Percentiles rank a stretch among this genome's conserved stretches.
Conservation (phyloP, 345 rosid genomes). For the Gossypium thurberi region DNA sequence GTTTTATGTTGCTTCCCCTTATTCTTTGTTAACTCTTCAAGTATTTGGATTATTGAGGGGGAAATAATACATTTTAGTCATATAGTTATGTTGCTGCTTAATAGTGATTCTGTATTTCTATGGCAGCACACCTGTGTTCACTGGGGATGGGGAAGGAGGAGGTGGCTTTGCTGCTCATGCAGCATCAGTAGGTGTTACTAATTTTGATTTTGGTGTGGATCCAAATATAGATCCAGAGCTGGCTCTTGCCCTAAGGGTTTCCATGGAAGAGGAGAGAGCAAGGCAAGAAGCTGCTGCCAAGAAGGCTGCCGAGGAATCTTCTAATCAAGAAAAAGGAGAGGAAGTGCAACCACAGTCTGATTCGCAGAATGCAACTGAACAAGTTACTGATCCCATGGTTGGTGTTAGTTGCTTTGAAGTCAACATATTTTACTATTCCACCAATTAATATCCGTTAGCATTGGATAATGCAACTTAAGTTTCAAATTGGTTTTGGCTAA, state of each 20-base stretch:
- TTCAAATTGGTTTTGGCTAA: conserved; percentile 7
- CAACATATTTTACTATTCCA: not conserved
- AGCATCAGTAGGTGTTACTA: conserved; percentile 44
- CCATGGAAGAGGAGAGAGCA: conserved; percentile 91
- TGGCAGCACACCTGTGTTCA: conserved; percentile 65
- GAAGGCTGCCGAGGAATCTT: conserved; percentile 58
- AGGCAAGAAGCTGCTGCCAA: conserved; percentile 84
- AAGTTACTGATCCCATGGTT: conserved; percentile 50
- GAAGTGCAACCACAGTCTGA: conserved; percentile 18
- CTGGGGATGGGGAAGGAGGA: conserved; percentile 66
- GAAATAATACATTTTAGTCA: too few species aligned
- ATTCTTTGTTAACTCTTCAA: not conserved
- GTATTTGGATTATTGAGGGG: not conserved
- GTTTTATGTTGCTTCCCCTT: conserved; percentile 17
- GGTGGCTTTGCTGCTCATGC: conserved; percentile 63
- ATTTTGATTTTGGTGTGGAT: conserved; percentile 63
- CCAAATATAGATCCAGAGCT: conserved; percentile 81
- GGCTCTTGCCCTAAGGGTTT: conserved; percentile 76
- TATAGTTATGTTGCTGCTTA: not conserved
- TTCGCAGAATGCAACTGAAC: conserved; percentile 26
- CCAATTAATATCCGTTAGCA: not conserved
- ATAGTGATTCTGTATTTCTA: not conserved
- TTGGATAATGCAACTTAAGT: not conserved
- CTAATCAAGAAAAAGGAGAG: conserved; percentile 46
- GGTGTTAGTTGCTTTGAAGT: conserved; percentile 5